Percentiles rank a stretch among this genome's conserved stretches.
These are phyloP conservation scores for Dioszegia hungarica DNA, from an alignment of 768 basidiomycete species.

Conservation along the genomic window DNA sequence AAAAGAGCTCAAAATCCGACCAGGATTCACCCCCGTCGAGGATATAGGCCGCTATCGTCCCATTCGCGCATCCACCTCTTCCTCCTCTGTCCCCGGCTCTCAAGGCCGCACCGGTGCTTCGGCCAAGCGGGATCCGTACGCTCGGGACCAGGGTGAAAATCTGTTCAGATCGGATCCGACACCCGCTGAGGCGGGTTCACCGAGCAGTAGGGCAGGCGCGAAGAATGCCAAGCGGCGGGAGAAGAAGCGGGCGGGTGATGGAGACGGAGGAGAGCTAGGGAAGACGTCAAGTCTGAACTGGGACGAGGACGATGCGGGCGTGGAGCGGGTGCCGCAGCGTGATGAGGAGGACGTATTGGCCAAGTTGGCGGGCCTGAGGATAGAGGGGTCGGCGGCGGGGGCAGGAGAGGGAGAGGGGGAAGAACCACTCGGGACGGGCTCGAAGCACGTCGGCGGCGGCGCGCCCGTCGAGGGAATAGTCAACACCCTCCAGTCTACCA, in stretches of 20 bases:
- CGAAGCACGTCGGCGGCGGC: too few species aligned
- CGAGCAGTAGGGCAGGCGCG: conserved; percentile 55
- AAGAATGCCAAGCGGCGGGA: conserved; percentile 80
- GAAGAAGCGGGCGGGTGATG: conserved; percentile 60
- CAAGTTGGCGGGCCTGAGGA: conserved; percentile 18
- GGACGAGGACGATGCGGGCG: conserved; percentile 78
- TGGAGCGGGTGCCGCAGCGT: conserved; percentile 55
- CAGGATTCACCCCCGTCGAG: conserved; percentile 91
- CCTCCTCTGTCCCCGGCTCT: conserved; percentile 80
- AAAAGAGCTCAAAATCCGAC: conserved; percentile 82
- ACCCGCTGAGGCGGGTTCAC: conserved; percentile 1
- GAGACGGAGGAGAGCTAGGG: conserved; percentile 51
- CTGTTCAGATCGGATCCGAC: neutral
- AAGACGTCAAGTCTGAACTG: conserved; percentile 18
- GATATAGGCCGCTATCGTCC: conserved; percentile 83
- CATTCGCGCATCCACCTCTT: conserved; percentile 67
- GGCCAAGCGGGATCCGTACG: conserved; percentile 17
- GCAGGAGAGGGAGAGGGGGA: neutral
- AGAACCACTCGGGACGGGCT: conserved; percentile 1
- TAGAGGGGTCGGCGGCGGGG: neutral
- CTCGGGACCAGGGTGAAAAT: neutral
- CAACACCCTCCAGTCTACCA: too few species aligned
- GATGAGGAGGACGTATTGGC: conserved; percentile 31
- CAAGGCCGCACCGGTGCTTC: conserved; percentile 54
- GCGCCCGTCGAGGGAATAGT: conserved; percentile 8